Evolutionary conservation across 2,329 filamentous ascomycete species (phyloP), one percentile per base, ranked within the genome.

Genomic region (Pseudopithomyces maydicus): DNA sequence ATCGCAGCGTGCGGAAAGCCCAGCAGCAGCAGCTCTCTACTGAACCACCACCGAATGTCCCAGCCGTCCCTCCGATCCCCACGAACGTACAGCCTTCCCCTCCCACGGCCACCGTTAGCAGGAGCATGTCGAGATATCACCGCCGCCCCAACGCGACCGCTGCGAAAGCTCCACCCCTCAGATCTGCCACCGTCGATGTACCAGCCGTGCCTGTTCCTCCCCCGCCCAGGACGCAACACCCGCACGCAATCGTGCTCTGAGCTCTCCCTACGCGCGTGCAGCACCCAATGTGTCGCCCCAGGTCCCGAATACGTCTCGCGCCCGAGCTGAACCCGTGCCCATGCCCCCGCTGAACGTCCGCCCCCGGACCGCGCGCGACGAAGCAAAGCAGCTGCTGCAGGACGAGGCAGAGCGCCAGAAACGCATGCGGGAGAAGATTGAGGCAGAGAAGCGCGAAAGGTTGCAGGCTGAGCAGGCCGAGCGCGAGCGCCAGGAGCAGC

Each of bases 1-100:
- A 88, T 72, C 79, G 84, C 61, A 85, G 83, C 29, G 83, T 86
- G 54, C 77, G 85, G 20, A 74, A 77, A 52, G 70, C 77, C 56
- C 67, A 74, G 52, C 69, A 72, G 35, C 62, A 66, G 20, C 61
- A 60, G 19, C 23, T 57, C n/a, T 50, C 63, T n/a, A n/a, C n/a
- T 22, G 35, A 39, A 11, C 42, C 36, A 49, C 58, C 49, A 38
- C 56, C 52, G 35, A 43, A 22, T 41, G 42, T 32, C 42, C 36
- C 58, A 43, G 50, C 63, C 47, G 48, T 67, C 48, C 71, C 72
- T 45, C 54, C 67, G 2, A 50, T 67, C 33, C 64, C 66, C 23
- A 62, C 61, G 54, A 60, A 66, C 44, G 49, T 61, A 15, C 61
- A 56, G 20, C 64, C 54, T 38, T 29, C 26, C 26, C 26, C 26